Percentiles rank a stretch among this genome's conserved stretches.
Conservation (phyloP, 805 yeast species). For the Saccharomycopsis synnaedendra region DNA sequence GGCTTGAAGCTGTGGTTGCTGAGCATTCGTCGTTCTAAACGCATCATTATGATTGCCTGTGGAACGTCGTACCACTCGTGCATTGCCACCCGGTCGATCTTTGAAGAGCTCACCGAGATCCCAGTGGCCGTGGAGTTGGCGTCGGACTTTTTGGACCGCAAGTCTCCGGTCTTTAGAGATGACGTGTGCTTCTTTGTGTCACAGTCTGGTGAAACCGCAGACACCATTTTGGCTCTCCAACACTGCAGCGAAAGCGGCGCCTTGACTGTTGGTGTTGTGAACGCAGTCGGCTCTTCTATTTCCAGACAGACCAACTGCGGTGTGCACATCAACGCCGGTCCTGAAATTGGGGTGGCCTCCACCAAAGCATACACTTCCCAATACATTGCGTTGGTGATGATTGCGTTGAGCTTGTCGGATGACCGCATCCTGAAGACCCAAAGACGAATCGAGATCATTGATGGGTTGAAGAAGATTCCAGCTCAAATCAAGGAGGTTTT, state of each 20-base stretch:
- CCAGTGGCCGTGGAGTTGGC: slow-evolving; percentile 91
- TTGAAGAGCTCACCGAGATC: slow-evolving; percentile 92
- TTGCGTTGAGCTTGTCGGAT: slow-evolving; percentile 89
- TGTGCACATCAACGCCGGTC: slow-evolving; percentile 98
- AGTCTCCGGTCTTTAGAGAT: slow-evolving; percentile 95
- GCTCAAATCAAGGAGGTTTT: slow-evolving; percentile 74
- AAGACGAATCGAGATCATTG: slow-evolving; percentile 79
- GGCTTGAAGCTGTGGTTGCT: slow-evolving; percentile 80
- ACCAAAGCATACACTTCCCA: slow-evolving; percentile 99
- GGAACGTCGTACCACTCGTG: slow-evolving; percentile 99
- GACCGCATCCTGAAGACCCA: slow-evolving; percentile 67
- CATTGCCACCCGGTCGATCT: slow-evolving; percentile 89
- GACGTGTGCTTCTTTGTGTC: slow-evolving; percentile 96
- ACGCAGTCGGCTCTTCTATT: slow-evolving; percentile 93
- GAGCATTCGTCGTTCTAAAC: slow-evolving; percentile 85
- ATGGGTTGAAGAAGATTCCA: slow-evolving; percentile 76
- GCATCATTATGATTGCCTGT: slow-evolving; percentile 97
- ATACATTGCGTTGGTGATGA: slow-evolving; percentile 92
- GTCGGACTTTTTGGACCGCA: slow-evolving; percentile 88
- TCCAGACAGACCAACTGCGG: slow-evolving; percentile 98
- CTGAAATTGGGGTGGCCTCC: slow-evolving; percentile 98
- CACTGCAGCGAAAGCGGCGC: slow-evolving; percentile 97
- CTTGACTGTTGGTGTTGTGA: slow-evolving; percentile 92
- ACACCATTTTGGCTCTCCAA: slow-evolving; percentile 87
- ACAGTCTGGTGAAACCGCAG: slow-evolving; percentile 99